phyloP scores from a whole-genome alignment of 805 yeast species.

The Candida xyloterini region DNA sequence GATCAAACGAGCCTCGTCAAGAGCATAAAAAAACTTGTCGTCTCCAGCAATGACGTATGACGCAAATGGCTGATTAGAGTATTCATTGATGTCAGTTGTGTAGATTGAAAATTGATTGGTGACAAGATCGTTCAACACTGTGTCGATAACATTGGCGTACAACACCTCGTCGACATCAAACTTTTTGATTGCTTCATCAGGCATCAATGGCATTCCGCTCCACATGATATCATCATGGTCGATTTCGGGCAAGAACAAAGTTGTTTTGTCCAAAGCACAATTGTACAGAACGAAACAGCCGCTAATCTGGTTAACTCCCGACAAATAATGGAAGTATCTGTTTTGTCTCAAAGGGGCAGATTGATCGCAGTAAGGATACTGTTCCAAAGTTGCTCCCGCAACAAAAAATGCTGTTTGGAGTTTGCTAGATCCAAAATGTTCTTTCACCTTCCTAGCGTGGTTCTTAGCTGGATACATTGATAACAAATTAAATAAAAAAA shows the following conservation, averaged over 20 bases:
- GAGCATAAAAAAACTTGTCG: slow-evolving; percentile 57
- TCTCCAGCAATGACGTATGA: slow-evolving; percentile 42
- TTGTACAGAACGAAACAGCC: slow-evolving; percentile 69
- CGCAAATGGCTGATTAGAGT: slow-evolving; percentile 36
- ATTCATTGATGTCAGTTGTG: slow-evolving; percentile 57
- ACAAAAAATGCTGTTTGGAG: slow-evolving; percentile 43
- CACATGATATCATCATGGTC: slow-evolving; percentile 93
- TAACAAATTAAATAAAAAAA: slow-evolving; percentile 1
- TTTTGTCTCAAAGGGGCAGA: slow-evolving; percentile 79
- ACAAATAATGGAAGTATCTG: slow-evolving; percentile 81
- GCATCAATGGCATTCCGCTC: slow-evolving; percentile 82
- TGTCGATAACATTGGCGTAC: slow-evolving; percentile 51
- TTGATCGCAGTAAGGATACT: slow-evolving; percentile 77
- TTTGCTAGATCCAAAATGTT: slow-evolving; percentile 29
- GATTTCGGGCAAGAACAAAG: slow-evolving; percentile 76
- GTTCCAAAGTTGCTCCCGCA: slow-evolving; percentile 57
- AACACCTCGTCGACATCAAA: slow-evolving; percentile 83
- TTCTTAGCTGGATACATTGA: slow-evolving; percentile 70
- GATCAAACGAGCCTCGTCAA: slow-evolving; percentile 83
- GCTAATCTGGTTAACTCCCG: slow-evolving; percentile 75
- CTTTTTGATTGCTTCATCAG: slow-evolving; percentile 58
- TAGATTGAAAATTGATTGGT: slow-evolving; percentile 32
- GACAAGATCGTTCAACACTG: slow-evolving; percentile 31
- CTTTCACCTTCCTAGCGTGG: slow-evolving; percentile 58
- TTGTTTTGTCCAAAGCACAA: slow-evolving; percentile 50